phyloP scores from a whole-genome alignment of 23 red algal genomes.

The Gracilaria vermiculophylla region DNA sequence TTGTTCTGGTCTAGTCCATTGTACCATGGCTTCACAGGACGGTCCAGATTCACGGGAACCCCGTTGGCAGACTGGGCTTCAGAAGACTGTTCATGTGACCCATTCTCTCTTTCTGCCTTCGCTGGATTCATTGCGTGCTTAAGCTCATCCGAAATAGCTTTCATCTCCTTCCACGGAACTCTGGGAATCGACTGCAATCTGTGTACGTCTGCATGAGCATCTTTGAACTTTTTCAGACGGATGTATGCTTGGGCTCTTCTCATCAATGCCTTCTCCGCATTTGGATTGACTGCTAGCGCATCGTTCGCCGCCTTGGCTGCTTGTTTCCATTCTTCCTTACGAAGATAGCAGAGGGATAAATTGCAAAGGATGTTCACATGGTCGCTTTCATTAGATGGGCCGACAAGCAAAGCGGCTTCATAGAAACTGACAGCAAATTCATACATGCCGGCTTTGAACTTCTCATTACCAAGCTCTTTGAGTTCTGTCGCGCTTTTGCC shows the following conservation, averaged over 20 bases:
- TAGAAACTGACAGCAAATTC: not conserved
- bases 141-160: not conserved
- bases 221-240: not conserved
- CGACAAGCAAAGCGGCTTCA: not conserved
- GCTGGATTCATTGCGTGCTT: not conserved
- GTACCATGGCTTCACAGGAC: not conserved
- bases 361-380: not conserved
- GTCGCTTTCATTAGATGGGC: not conserved
- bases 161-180: not conserved
- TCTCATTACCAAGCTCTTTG: not conserved
- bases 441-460: not conserved
- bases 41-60: not conserved
- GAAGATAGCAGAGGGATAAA: not conserved
- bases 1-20: not conserved
- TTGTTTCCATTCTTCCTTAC: not conserved
- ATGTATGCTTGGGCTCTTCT: not conserved
- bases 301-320: not conserved
- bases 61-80: not conserved
- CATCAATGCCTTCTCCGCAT: not conserved
- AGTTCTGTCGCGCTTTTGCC: not conserved
- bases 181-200: not conserved
- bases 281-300: not conserved
- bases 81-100: not conserved
- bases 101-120: no score
- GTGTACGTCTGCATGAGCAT: not conserved